phyloP scores from a whole-genome alignment of 164 flowering plant species.

The Liriodendron chinense region DNA sequence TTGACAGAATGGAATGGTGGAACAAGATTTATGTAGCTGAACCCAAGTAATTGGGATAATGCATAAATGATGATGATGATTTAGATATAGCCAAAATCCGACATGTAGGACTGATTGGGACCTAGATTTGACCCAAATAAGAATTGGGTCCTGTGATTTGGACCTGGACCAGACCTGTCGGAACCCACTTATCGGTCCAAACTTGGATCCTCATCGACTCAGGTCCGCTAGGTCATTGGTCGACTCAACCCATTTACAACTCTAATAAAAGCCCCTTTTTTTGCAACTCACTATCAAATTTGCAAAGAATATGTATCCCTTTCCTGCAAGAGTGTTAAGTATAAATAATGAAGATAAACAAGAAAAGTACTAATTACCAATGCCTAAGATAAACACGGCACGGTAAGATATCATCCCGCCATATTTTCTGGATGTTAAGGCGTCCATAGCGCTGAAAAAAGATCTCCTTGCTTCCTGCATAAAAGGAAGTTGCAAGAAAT shows the following conservation, averaged over 20 bases:
- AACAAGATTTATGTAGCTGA: no score
- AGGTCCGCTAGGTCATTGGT: not conserved
- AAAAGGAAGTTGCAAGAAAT: not conserved
- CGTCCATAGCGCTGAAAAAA: slow-evolving; percentile 74
- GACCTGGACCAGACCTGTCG: not conserved
- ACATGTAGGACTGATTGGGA: not conserved
- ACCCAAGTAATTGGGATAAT: no score
- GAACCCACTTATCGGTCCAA: not conserved
- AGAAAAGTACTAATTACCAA: slow-evolving; percentile 43
- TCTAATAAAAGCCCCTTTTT: no score
- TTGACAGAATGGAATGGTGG: no score
- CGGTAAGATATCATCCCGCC: slow-evolving; percentile 89
- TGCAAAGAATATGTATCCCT: no score
- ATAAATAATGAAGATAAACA: no score
- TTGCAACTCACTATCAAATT: no score
- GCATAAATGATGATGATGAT: no score
- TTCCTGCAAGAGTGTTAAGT: no score
- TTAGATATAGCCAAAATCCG: no score
- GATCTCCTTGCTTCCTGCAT: slow-evolving; percentile 69
- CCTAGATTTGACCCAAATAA: not conserved
- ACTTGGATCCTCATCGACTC: not conserved
- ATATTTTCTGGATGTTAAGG: slow-evolving; percentile 64
- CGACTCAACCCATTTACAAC: not conserved
- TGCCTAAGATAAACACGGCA: slow-evolving; percentile 92
- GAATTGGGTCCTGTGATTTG: not conserved